A percentile compares a stretch with the other conserved stretches of the same genome.
phyloP scores from a whole-genome alignment of 2,329 filamentous ascomycete species.

The Trichoderma atroviride region DNA sequence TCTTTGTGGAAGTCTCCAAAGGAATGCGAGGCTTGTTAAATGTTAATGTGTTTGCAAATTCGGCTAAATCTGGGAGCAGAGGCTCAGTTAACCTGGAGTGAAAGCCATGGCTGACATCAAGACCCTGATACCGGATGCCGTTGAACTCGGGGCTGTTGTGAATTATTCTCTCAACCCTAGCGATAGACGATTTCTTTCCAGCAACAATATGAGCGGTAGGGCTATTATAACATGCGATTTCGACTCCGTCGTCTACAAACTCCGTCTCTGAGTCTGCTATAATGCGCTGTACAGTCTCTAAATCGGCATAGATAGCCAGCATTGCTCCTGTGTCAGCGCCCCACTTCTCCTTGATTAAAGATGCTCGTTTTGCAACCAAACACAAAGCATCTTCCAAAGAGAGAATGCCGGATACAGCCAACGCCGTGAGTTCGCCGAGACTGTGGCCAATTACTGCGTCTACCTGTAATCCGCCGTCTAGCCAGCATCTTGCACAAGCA shows the following conservation, averaged over 20 bases:
- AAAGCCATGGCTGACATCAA: conserved; percentile 26
- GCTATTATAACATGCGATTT: conserved; percentile 42
- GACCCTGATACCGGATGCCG: conserved; percentile 7
- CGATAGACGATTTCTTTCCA: conserved; percentile 34
- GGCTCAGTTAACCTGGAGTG: conserved; percentile 26
- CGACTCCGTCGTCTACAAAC: conserved; percentile 5
- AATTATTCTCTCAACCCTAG: conserved; percentile 3
- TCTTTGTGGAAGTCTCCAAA: conserved; percentile 28
- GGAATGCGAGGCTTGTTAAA: conserved; percentile 21
- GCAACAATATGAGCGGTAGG: conserved; percentile 37
- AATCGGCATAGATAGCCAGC: conserved; percentile 33
- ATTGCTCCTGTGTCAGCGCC: conserved; percentile 41
- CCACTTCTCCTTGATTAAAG: conserved; percentile 39
- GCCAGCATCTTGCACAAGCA: conserved; percentile 31
- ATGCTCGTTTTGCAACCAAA: conserved; percentile 38
- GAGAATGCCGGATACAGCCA: conserved; percentile 16
- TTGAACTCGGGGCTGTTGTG: not conserved
- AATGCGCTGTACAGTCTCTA: not conserved
- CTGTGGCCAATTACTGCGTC: conserved; percentile 22
- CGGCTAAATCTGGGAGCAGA: conserved; percentile 19
- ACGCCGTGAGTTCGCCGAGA: conserved; percentile 14
- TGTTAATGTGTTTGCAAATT: conserved; percentile 2
- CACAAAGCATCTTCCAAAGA: conserved; percentile 31
- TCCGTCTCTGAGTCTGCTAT: not conserved
- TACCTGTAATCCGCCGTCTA: conserved; percentile 29